phyloP scores from a whole-genome alignment of 2,329 filamentous ascomycete genomes.

The Arthrobotrys musiformis region DNA sequence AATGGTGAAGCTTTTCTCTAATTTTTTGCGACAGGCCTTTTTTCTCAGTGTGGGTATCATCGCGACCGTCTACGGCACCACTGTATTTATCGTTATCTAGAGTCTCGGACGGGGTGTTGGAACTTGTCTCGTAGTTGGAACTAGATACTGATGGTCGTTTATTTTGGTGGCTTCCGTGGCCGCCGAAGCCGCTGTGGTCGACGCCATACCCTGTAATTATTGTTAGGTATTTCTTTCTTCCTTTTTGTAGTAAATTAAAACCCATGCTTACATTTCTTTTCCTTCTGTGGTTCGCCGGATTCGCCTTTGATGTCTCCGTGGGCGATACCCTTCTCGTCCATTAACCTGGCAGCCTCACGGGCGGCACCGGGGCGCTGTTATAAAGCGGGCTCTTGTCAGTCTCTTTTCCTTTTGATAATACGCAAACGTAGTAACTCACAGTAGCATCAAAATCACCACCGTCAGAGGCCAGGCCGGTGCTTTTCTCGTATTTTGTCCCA shows the following conservation, averaged over 20 bases:
- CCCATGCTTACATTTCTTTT: conserved; percentile 39
- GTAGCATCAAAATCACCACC: conserved; percentile 75
- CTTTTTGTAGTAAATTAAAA: too few species aligned
- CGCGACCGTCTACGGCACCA: neutral
- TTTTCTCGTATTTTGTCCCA: conserved; percentile 70
- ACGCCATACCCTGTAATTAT: conserved; percentile 49
- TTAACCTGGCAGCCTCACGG: conserved; percentile 72
- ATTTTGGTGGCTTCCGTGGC: conserved; percentile 48
- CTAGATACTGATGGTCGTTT: conserved; percentile 27
- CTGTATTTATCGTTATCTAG: neutral
- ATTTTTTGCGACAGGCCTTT: conserved; percentile 64
- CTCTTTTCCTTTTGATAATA: neutral
- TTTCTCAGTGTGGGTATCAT: conserved; percentile 29
- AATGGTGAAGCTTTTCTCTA: conserved; percentile 73
- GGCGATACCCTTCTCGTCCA: conserved; percentile 68
- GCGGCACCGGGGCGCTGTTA: conserved; percentile 70
- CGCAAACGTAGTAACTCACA: conserved; percentile 1
- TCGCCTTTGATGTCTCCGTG: conserved; percentile 58
- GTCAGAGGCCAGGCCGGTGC: conserved; percentile 71
- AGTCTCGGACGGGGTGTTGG: conserved; percentile 4
- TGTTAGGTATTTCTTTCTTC: conserved; percentile 33
- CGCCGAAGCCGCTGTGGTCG: conserved; percentile 50
- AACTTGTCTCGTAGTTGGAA: conserved; percentile 12
- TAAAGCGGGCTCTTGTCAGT: neutral
- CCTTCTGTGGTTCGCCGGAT: conserved; percentile 36